A percentile compares a stretch with the other conserved stretches of the same genome.
phyloP scores from a whole-genome alignment of 1,139 yeast genomes.

The Lizanozyma gosingica region DNA sequence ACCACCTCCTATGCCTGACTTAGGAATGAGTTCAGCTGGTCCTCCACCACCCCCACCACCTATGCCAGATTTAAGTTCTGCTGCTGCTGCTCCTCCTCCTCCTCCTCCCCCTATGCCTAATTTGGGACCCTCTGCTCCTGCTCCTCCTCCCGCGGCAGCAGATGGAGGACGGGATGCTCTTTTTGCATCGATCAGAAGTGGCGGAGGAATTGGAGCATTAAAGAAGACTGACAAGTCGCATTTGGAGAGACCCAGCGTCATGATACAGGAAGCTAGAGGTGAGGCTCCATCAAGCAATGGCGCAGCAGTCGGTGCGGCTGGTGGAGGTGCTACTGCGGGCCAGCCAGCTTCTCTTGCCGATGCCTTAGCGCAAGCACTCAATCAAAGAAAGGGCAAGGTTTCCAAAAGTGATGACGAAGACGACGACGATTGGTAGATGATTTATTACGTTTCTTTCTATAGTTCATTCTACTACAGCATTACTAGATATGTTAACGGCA shows the following conservation, averaged over 20 bases:
- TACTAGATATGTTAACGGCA: no score
- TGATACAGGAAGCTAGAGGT: conserved; percentile 66
- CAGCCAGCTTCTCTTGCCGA: conserved; percentile 66
- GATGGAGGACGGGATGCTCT: conserved; percentile 72
- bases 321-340: conserved; percentile 35
- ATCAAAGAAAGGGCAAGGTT: conserved; percentile 73
- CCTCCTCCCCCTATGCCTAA: conserved; percentile 24
- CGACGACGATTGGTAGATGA: conserved; percentile 66
- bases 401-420: conserved; percentile 81
- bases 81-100: conserved; percentile 23
- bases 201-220: conserved; percentile 64
- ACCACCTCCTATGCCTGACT: conserved; percentile 19
- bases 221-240: conserved; percentile 77
- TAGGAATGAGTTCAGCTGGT: conserved; percentile 4
- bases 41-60: conserved; percentile 21
- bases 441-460: no score
- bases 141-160: conserved; percentile 26
- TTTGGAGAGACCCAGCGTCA: conserved; percentile 66
- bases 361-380: conserved; percentile 82
- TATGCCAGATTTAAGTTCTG: conserved; percentile 11
- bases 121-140: conserved; percentile 25
- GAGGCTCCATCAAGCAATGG: conserved; percentile 20
- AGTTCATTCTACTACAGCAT: no score
- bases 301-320: conserved; percentile 16
- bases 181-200: conserved; percentile 75